Evolutionary conservation across 1,139 yeast genomes (phyloP).

Genomic region (Nematodospora anomalae): DNA sequence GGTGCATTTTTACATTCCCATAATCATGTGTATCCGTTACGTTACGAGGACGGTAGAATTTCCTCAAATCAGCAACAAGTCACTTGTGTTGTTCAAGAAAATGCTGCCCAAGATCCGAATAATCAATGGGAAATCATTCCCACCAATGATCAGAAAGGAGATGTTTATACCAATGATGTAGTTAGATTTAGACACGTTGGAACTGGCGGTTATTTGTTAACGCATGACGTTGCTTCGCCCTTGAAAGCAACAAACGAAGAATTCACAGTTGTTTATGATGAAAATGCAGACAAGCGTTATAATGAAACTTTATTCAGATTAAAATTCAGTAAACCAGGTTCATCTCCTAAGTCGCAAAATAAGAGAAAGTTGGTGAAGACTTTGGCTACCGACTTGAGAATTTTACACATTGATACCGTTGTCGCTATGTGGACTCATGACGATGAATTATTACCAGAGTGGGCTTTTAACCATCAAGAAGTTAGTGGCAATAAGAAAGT

Average conservation of each 20-base stretch:
- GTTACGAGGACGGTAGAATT: slow-evolving; percentile 94
- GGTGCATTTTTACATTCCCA: slow-evolving; percentile 83
- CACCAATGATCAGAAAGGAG: slow-evolving; percentile 37
- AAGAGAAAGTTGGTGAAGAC: slow-evolving; percentile 60
- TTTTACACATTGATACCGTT: slow-evolving; percentile 80
- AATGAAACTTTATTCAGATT: slow-evolving; percentile 80
- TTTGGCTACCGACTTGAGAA: slow-evolving; percentile 63
- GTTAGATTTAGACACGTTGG: slow-evolving; percentile 80
- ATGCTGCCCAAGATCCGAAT: slow-evolving; percentile 59
- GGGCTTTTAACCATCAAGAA: slow-evolving; percentile 93
- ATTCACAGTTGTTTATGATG: slow-evolving; percentile 70
- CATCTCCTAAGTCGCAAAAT: slow-evolving; percentile 38
- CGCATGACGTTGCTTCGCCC: slow-evolving; percentile 99
- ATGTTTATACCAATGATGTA: slow-evolving; percentile 55
- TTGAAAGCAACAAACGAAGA: slow-evolving; percentile 87
- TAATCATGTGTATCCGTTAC: slow-evolving; percentile 68
- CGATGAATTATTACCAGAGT: slow-evolving; percentile 80
- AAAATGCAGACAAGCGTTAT: slow-evolving; percentile 46
- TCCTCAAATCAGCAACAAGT: slow-evolving; percentile 96
- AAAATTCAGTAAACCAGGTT: slow-evolving; percentile 45
- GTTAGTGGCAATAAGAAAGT: slow-evolving; percentile 91
- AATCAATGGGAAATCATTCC: slow-evolving; percentile 91
- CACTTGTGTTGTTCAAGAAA: slow-evolving; percentile 55
- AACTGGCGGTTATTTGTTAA: slow-evolving; percentile 73
- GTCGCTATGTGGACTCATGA: slow-evolving; percentile 96